A percentile compares a stretch with the other conserved stretches of the same genome.
These are phyloP conservation scores for Canariomyces notabilis DNA, from an alignment of 2,329 filamentous ascomycete species.

Conservation along the genomic window DNA sequence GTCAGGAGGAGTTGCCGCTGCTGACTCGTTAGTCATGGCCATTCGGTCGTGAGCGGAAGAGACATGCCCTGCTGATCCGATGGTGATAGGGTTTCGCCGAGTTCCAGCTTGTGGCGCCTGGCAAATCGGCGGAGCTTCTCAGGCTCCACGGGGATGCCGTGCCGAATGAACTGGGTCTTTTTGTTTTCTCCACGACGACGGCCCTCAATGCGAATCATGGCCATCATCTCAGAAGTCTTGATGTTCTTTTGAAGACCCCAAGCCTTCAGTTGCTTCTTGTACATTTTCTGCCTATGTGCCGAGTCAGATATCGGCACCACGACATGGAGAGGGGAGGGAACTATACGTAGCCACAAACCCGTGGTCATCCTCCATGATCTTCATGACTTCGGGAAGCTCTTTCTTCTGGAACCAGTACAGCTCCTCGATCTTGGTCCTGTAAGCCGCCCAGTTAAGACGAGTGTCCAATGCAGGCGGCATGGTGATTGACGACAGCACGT, in stretches of 20 bases:
- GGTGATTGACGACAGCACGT: neutral
- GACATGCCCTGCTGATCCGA: neutral
- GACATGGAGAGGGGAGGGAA: neutral
- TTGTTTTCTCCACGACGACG: constrained; percentile 16
- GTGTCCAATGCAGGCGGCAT: constrained; percentile 8
- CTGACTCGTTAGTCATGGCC: neutral
- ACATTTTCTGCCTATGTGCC: constrained; percentile 18
- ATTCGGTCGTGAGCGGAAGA: neutral
- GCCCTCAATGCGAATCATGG: constrained; percentile 17
- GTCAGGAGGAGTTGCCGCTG: constrained; percentile 4
- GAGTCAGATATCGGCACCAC: neutral
- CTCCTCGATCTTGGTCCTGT: constrained; percentile 19
- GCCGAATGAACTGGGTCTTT: constrained; percentile 15
- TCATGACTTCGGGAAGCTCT: constrained; percentile 22
- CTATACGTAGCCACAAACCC: constrained; percentile 22
- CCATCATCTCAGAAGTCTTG: constrained; percentile 15
- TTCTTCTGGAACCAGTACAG: constrained; percentile 22
- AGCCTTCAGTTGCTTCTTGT: constrained; percentile 21
- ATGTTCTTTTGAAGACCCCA: constrained; percentile 24
- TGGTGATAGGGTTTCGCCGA: neutral
- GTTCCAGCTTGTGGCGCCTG: constrained; percentile 9
- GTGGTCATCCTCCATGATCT: constrained; percentile 20
- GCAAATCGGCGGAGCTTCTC: constrained; percentile 18
- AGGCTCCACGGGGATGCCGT: constrained; percentile 9
- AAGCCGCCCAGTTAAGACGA: constrained; percentile 15